Percentiles rank a stretch among this genome's conserved stretches.
phyloP scores from a whole-genome alignment of 1,139 yeast species.

The Saccharomycopsis hybrid region DNA sequence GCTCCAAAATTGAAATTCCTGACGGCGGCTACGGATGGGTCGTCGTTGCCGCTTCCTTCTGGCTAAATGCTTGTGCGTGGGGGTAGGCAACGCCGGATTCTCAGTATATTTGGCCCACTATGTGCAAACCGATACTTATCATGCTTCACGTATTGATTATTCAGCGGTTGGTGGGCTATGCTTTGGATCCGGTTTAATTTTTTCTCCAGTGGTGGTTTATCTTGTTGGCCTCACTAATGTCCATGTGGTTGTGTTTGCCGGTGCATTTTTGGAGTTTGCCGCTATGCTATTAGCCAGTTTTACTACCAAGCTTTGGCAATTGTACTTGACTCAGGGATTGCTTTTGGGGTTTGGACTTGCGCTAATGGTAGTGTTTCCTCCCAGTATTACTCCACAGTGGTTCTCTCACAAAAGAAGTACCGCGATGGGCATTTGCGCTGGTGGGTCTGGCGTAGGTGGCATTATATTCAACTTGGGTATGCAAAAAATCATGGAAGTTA shows the following conservation, averaged over 20 bases:
- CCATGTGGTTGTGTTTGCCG: slow-evolving; percentile 31
- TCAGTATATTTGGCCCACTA: slow-evolving; percentile 59
- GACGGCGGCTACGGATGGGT: slow-evolving; percentile 65
- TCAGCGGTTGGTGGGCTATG: slow-evolving; percentile 64
- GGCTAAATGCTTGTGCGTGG: slow-evolving; percentile 54
- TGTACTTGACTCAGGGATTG: slow-evolving; percentile 59
- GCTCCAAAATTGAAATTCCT: too few relatives aligned
- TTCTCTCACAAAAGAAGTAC: slow-evolving; percentile 44
- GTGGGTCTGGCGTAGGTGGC: slow-evolving; percentile 53
- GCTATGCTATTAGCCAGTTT: slow-evolving; percentile 59
- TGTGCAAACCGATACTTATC: slow-evolving; percentile 39
- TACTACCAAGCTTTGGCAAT: slow-evolving; percentile 48
- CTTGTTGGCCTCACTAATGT: slow-evolving; percentile 27
- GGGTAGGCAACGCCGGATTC: slow-evolving; percentile 53
- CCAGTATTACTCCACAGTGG: slow-evolving; percentile 48
- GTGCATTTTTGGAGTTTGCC: slow-evolving; percentile 41
- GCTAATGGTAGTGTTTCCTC: slow-evolving; percentile 46
- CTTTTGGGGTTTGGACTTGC: slow-evolving; percentile 54
- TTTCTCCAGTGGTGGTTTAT: slow-evolving; percentile 41
- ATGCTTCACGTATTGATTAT: slow-evolving; percentile 47
- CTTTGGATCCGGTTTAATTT: slow-evolving; percentile 47
- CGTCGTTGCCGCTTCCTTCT: slow-evolving; percentile 46
- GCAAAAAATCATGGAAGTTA: slow-evolving; percentile 31
- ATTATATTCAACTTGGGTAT: slow-evolving; percentile 34
- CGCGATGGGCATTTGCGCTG: slow-evolving; percentile 44